Evolutionary conservation across 257 asterid species (phyloP), one percentile per base, ranked within the genome.

Genomic region (Lycium barbarum): DNA sequence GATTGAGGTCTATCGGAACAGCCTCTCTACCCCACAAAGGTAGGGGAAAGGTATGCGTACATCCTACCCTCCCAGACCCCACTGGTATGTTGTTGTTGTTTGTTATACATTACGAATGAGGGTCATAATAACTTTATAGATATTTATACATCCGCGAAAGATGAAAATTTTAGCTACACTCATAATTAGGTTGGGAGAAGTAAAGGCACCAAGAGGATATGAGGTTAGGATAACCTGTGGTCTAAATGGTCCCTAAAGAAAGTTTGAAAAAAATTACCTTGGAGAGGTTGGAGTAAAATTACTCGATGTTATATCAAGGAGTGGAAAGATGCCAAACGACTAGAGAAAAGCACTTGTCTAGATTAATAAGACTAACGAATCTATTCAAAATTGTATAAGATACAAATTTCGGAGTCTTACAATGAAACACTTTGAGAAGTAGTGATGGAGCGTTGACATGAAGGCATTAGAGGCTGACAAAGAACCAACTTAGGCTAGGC

Each of bases 181-280:
- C 49, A 35, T 35, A 13, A 66, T 35, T 67, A 35, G n/a, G 47
- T 4, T 1, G 11, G 73, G 73, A 66, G 74, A 67, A 35, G 74
- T 67, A 13, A 67, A 54, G 7, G 74, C 74, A 67, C 47, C 73
- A 66, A 33, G 73, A 13, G 17, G 35, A 66, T 66, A 2, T 13
- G 73, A 66, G 53, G 73, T 66, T 66, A 33, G 73, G 47, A 66
- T 33, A 66, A 66, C 47, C 47, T 66, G n/a, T 66, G n/a, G 73
- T 33, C 73, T 2, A 66, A 14, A 2, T 66, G 73, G 47, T 66
- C 35, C 73, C 73, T 6, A 66, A 35, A 40, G 47, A 2, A 13
- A 13, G 47, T 35, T 14, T 2, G 45, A 33, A 66, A 65, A 66
- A 33, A 40, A 66, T 66, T 66, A 2, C 20, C n/a, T 35, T 5